Conservation (phyloP, 345 rosid species). For the Syzygium grande region DNA sequence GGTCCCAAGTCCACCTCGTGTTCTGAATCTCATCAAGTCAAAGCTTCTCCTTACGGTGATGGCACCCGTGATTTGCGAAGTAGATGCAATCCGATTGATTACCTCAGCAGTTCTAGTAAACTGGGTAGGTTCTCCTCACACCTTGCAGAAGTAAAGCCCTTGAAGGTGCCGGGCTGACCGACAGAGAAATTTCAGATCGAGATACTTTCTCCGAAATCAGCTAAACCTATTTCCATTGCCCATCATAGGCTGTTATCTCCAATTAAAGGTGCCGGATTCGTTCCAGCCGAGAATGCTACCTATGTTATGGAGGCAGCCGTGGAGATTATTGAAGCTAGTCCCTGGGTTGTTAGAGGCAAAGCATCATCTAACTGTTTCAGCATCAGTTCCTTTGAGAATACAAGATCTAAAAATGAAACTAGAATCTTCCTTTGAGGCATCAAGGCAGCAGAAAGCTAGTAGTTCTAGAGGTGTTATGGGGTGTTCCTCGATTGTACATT, state of each 20-base stretch:
- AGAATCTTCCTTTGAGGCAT: slow-evolving; percentile 47
- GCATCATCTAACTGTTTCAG: slow-evolving; percentile 27
- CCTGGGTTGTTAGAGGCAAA: slow-evolving; percentile 30
- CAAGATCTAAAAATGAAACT: slow-evolving; percentile 68
- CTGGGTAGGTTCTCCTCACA: slow-evolving; percentile 24
- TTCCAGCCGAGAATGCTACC: slow-evolving; percentile 37
- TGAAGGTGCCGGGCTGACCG: slow-evolving; percentile 34
- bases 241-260: slow-evolving; percentile 78
- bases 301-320: slow-evolving; percentile 77
- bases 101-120: slow-evolving; percentile 18
- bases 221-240: slow-evolving; percentile 51
- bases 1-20: slow-evolving; percentile 23
- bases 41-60: slow-evolving; percentile 21
- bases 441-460: slow-evolving; percentile 28
- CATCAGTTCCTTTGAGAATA: slow-evolving; percentile 16
- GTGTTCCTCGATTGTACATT: too few relatives aligned
- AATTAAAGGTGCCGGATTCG: slow-evolving; percentile 49
- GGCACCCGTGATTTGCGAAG: slow-evolving; percentile 13
- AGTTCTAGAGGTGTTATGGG: neutral
- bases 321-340: slow-evolving; percentile 69
- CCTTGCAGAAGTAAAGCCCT: slow-evolving; percentile 24
- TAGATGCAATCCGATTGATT: slow-evolving; percentile 33
- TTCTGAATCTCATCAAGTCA: slow-evolving; percentile 17
- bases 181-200: slow-evolving; percentile 79
- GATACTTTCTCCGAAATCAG: slow-evolving; percentile 61